Percentiles rank a stretch among this genome's conserved stretches.
Conservation (phyloP, 495 filamentous ascomycete genomes). For the Chaetomium cochliodes region DNA sequence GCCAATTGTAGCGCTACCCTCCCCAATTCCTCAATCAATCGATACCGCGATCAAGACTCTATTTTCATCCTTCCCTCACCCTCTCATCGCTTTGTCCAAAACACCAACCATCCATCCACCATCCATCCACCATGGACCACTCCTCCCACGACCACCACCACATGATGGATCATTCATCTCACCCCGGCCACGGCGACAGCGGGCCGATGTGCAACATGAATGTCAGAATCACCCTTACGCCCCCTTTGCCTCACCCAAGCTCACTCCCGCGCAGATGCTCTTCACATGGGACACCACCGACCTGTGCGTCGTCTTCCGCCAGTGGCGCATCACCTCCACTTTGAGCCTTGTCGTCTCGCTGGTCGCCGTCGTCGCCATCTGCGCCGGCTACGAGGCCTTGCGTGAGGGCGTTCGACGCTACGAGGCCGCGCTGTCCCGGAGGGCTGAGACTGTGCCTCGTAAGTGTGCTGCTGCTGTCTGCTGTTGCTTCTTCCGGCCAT, state of each 20-base stretch:
- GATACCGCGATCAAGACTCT: not conserved
- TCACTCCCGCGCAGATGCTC: slow-evolving; percentile 66
- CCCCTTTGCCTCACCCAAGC: slow-evolving; percentile 1
- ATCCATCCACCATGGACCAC: slow-evolving; percentile 43
- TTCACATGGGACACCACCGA: slow-evolving; percentile 93
- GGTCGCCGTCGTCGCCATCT: slow-evolving; percentile 73
- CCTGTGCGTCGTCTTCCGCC: slow-evolving; percentile 91
- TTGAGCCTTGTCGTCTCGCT: slow-evolving; percentile 75
- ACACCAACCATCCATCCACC: not conserved
- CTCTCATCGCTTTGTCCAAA: not conserved
- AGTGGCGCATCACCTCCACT: slow-evolving; percentile 80
- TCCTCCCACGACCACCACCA: slow-evolving; percentile 42
- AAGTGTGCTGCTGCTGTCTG: too few relatives aligned
- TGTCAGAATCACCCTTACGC: slow-evolving; percentile 44
- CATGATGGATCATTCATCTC: slow-evolving; percentile 49
- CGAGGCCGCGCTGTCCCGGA: slow-evolving; percentile 59
- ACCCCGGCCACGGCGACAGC: slow-evolving; percentile 46
- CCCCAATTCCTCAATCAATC: not conserved
- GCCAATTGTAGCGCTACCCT: not conserved
- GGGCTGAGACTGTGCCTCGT: slow-evolving; percentile 56
- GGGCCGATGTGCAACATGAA: slow-evolving; percentile 73
- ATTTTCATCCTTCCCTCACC: not conserved
- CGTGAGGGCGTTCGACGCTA: slow-evolving; percentile 74
- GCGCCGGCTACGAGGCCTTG: slow-evolving; percentile 87
- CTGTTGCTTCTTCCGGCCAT: slow-evolving; percentile 10